These are phyloP conservation scores for Thelonectria discophora DNA, from an alignment of 2,329 filamentous ascomycete genomes.

Conservation along the genomic window DNA sequence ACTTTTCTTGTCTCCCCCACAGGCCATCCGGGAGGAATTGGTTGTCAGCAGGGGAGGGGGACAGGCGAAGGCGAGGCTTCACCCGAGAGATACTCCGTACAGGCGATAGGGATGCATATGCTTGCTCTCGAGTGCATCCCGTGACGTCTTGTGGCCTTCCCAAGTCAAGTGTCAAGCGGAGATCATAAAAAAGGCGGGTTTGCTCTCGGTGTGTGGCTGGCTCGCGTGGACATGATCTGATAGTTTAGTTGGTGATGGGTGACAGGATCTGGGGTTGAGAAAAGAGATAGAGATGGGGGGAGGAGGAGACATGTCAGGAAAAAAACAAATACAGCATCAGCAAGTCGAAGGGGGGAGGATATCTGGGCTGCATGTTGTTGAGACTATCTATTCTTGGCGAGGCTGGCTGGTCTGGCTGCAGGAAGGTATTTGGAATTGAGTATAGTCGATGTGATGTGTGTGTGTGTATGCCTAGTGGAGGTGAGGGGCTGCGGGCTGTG, in stretches of 20 bases:
- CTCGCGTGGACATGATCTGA: constrained; percentile 14
- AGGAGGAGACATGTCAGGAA: neutral
- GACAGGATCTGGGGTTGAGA: constrained; percentile 11
- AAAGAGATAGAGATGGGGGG: constrained; percentile 6
- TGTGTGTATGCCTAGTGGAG: neutral
- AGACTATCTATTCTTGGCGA: neutral
- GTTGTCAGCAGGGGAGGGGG: too few relatives aligned
- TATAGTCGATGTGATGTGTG: too few relatives aligned
- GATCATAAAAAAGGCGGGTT: neutral
- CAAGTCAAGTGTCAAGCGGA: too few relatives aligned
- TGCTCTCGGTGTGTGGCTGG: neutral
- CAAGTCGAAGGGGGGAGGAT: too few relatives aligned
- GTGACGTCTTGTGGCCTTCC: too few relatives aligned
- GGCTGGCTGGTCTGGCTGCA: neutral
- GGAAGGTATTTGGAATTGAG: too few relatives aligned
- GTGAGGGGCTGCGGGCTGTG: neutral
- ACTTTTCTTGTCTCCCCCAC: neutral
- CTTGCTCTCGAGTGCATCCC: too few relatives aligned
- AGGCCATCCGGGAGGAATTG: neutral
- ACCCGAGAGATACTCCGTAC: too few relatives aligned
- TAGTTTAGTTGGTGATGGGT: neutral
- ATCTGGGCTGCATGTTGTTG: neutral
- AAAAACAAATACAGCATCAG: neutral
- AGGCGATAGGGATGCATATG: too few relatives aligned
- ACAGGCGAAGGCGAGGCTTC: too few relatives aligned